Conservation (phyloP, 441 rosid species). For the Corymbia citriodora region DNA sequence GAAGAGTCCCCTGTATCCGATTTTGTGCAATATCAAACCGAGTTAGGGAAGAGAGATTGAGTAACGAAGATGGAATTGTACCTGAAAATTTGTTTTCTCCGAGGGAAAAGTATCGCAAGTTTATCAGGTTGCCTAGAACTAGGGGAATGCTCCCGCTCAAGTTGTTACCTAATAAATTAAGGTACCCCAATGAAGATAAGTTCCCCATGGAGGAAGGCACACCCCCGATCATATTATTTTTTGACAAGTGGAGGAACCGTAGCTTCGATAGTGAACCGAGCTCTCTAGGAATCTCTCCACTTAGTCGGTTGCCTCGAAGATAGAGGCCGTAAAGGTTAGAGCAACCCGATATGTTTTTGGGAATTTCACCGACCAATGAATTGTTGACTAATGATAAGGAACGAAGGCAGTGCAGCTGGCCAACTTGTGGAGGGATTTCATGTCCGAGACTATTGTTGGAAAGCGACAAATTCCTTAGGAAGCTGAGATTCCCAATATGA, state of each 20-base stretch:
- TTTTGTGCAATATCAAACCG: accelerated
- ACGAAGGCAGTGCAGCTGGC: background rate
- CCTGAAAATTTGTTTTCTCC: accelerated
- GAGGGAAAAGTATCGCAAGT: accelerated
- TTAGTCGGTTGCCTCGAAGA: background rate
- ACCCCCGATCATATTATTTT: background rate
- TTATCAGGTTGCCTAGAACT: background rate
- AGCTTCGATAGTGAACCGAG: background rate
- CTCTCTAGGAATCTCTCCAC: background rate
- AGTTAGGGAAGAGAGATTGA: background rate
- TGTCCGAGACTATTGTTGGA: background rate
- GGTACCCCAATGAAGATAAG: background rate
- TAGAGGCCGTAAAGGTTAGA: accelerated
- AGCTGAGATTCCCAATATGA: slow-evolving; percentile 11
- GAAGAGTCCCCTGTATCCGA: background rate
- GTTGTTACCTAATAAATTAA: accelerated
- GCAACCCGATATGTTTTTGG: background rate
- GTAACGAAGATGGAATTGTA: background rate
- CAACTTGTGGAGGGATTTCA: background rate
- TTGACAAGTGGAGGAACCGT: no score
- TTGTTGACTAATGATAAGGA: background rate
- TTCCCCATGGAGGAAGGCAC: background rate
- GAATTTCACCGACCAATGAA: background rate
- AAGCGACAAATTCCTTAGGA: background rate
- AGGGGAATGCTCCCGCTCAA: background rate